Evolutionary conservation across 257 asterid genomes (phyloP).

Genomic region (Cinchona pubescens): DNA sequence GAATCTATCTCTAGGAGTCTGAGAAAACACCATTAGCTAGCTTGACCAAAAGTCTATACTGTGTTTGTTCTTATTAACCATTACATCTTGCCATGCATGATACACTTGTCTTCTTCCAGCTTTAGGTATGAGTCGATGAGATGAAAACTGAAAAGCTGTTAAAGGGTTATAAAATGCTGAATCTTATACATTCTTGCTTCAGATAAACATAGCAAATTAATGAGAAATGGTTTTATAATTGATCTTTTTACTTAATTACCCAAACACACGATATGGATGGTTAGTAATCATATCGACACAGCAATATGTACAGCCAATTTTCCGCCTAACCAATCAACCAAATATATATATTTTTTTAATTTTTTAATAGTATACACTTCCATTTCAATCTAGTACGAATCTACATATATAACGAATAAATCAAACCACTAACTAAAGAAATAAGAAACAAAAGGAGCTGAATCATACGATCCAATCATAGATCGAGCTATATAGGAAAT

Average conservation of each 20-base stretch:
- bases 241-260: neutral
- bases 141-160: neutral
- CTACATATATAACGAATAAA: neutral
- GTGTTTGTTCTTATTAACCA: too few relatives aligned
- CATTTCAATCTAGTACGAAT: neutral
- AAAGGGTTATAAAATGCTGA: neutral
- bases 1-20: neutral
- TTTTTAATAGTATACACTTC: neutral
- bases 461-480: slow-evolving; percentile 27
- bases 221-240: neutral
- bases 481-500: slow-evolving; percentile 29
- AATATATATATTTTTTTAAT: too few relatives aligned
- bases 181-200: neutral
- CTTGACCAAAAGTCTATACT: too few relatives aligned
- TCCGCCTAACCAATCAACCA: neutral
- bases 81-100: too few relatives aligned
- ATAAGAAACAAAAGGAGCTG: slow-evolving; percentile 8
- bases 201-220: neutral
- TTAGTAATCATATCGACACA: neutral
- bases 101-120: too few relatives aligned
- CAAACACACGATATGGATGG: neutral
- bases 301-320: neutral
- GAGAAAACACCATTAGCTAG: too few relatives aligned
- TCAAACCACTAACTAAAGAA: neutral
- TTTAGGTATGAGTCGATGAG: too few relatives aligned